These are phyloP conservation scores for Neocatenulostroma microsporum DNA, from an alignment of 2,329 filamentous ascomycete species.

Conservation along the genomic window DNA sequence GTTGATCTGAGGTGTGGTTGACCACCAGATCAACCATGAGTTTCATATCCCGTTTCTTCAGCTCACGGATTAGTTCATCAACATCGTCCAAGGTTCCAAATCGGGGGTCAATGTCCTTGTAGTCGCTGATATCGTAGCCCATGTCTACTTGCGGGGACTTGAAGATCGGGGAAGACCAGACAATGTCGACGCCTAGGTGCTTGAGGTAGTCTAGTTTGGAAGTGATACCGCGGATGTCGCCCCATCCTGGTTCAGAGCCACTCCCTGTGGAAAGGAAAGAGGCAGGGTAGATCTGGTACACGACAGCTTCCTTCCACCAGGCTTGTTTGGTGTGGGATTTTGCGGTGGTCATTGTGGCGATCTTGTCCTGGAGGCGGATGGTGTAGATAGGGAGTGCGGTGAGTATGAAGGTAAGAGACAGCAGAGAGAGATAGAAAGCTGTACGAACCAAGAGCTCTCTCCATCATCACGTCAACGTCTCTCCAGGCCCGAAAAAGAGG, in stretches of 20 bases:
- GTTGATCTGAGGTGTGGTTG: slow-evolving; percentile 35
- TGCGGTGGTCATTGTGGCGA: slow-evolving; percentile 7
- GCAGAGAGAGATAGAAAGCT: too few species aligned
- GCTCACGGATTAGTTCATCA: slow-evolving; percentile 36
- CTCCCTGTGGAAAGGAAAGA: slow-evolving; percentile 51
- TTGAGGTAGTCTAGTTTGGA: slow-evolving; percentile 58
- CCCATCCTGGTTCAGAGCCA: slow-evolving; percentile 48
- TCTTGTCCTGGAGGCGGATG: too few species aligned
- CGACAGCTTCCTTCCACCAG: slow-evolving; percentile 35
- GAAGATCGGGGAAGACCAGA: slow-evolving; percentile 59
- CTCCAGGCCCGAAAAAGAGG: too few species aligned
- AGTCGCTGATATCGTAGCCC: slow-evolving; percentile 45
- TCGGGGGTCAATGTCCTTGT: slow-evolving; percentile 40
- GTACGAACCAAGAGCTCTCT: too few species aligned
- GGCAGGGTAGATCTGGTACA: slow-evolving; percentile 50
- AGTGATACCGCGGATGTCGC: slow-evolving; percentile 58
- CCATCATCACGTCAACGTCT: too few species aligned
- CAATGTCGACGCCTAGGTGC: slow-evolving; percentile 53
- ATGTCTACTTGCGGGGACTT: slow-evolving; percentile 49
- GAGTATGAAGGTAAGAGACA: too few species aligned
- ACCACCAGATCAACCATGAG: slow-evolving; percentile 35
- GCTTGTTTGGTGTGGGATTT: slow-evolving; percentile 11
- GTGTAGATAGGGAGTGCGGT: too few species aligned
- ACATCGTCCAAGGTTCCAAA: slow-evolving; percentile 43
- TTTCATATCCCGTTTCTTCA: slow-evolving; percentile 41